Conservation (phyloP, 768 basidiomycete genomes). For the Suillus fuscotomentosus region DNA sequence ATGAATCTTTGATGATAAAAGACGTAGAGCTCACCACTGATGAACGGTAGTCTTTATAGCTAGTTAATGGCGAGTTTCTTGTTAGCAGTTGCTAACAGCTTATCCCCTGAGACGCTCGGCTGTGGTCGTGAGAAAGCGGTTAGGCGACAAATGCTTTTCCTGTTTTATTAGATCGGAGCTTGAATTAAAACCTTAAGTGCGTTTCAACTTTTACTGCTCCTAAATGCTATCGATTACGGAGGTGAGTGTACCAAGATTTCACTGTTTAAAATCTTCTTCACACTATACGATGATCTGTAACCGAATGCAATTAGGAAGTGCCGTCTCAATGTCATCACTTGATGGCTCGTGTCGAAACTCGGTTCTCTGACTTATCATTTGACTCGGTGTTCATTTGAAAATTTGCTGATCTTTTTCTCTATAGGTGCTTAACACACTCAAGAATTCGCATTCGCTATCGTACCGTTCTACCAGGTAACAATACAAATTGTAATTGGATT, state of each 20-base stretch:
- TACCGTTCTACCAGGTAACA: background rate
- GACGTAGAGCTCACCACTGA: conserved; percentile 24
- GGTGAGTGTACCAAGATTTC: conserved; percentile 17
- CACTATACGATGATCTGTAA: conserved; percentile 25
- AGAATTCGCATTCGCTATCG: background rate
- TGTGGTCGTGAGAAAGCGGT: conserved; percentile 35
- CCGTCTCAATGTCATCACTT: conserved; percentile 29
- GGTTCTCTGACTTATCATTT: conserved; percentile 29
- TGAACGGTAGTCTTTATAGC: conserved; percentile 3
- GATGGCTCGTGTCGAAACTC: conserved; percentile 32
- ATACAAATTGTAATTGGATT: background rate
- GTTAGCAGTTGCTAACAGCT: conserved; percentile 32
- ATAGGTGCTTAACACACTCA: background rate
- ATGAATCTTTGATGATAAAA: conserved; percentile 11
- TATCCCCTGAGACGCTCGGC: conserved; percentile 35
- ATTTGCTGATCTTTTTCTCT: background rate
- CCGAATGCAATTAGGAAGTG: conserved; percentile 38
- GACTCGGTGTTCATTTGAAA: background rate
- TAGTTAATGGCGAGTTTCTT: conserved; percentile 20
- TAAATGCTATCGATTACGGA: background rate
- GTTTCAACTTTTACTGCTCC: background rate
- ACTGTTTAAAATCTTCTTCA: background rate
- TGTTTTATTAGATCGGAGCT: conserved; percentile 30
- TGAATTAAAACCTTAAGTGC: conserved; percentile 13
- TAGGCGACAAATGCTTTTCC: conserved; percentile 23